Evolutionary conservation across 306 rosid species (phyloP).

Genomic region (Vigna angularis): DNA sequence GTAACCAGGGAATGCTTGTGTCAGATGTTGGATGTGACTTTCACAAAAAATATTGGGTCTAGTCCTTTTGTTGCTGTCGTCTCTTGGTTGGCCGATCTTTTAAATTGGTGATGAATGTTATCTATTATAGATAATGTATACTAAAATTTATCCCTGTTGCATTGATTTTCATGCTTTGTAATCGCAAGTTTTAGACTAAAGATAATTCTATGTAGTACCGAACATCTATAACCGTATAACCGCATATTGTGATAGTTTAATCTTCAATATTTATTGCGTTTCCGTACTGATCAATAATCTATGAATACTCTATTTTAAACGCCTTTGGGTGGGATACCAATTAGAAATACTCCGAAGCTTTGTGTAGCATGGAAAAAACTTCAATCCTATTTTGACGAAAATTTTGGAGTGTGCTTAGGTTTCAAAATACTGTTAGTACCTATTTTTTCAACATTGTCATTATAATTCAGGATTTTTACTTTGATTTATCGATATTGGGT

Average conservation of each 20-base stretch:
- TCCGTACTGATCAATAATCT: neutral
- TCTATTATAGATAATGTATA: constrained; percentile 51
- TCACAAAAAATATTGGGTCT: constrained; percentile 33
- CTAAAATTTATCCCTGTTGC: constrained; percentile 42
- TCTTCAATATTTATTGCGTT: neutral
- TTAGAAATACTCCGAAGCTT: neutral
- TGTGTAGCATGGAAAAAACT: neutral
- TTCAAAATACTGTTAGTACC: neutral
- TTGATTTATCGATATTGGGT: neutral
- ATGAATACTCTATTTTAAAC: neutral
- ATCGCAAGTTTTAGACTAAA: constrained; percentile 35
- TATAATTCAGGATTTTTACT: neutral
- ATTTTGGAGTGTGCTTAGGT: neutral
- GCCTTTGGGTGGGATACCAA: neutral
- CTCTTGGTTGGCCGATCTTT: constrained; percentile 30
- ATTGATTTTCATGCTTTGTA: constrained; percentile 50
- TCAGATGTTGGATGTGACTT: constrained; percentile 30
- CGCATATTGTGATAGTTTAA: constrained; percentile 32
- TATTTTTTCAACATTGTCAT: neutral
- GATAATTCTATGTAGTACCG: constrained; percentile 33
- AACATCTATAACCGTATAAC: neutral
- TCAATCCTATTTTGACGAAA: neutral
- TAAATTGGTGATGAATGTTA: constrained; percentile 37
- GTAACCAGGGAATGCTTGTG: constrained; percentile 37
- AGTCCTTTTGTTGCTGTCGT: constrained; percentile 30